Conservation (phyloP, 108 stramenopile genomes). For the Pseudonitzschia multiseries region DNA sequence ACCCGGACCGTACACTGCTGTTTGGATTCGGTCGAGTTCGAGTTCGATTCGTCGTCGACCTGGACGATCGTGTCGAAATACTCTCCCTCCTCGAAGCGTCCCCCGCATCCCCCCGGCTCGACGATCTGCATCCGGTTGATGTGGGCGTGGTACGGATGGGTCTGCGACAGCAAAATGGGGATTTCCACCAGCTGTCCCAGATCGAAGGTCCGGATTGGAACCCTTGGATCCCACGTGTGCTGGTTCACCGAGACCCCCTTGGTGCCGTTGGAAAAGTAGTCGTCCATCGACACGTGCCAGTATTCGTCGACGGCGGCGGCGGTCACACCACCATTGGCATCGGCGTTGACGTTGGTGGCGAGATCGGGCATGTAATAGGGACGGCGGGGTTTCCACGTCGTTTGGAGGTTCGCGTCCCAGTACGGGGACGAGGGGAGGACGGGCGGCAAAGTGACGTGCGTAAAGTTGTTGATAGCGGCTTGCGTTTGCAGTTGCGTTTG, state of each 20-base stretch:
- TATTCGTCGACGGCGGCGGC: constrained; percentile 1
- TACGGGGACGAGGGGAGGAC: constrained; percentile 6
- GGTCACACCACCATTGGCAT: too few species aligned
- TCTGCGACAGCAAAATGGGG: constrained; percentile 19
- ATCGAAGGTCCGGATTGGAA: constrained; percentile 23
- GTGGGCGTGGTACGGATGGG: constrained; percentile 53
- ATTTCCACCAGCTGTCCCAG: constrained; percentile 40
- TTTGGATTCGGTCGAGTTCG: not conserved
- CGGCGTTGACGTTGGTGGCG: too few species aligned
- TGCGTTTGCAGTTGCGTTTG: not conserved
- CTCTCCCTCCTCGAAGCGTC: constrained; percentile 44
- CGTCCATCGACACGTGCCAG: constrained; percentile 30
- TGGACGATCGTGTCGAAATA: constrained; percentile 47
- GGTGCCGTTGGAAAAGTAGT: constrained; percentile 15
- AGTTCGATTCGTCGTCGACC: not conserved
- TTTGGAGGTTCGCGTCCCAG: constrained; percentile 6
- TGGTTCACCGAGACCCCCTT: constrained; percentile 31
- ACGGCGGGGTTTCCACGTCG: constrained; percentile 24
- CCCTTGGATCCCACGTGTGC: constrained; percentile 17
- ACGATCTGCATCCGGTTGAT: constrained; percentile 53
- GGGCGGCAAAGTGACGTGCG: not conserved
- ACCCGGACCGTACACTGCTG: constrained; percentile 44
- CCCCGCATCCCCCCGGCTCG: constrained; percentile 39
- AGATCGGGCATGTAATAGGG: constrained; percentile 35
- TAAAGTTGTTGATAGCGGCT: not conserved